Percentiles rank a stretch among this genome's conserved stretches.
These are phyloP conservation scores for Komagataella mondaviorum DNA, from an alignment of 805 yeast genomes.

Conservation along the genomic window DNA sequence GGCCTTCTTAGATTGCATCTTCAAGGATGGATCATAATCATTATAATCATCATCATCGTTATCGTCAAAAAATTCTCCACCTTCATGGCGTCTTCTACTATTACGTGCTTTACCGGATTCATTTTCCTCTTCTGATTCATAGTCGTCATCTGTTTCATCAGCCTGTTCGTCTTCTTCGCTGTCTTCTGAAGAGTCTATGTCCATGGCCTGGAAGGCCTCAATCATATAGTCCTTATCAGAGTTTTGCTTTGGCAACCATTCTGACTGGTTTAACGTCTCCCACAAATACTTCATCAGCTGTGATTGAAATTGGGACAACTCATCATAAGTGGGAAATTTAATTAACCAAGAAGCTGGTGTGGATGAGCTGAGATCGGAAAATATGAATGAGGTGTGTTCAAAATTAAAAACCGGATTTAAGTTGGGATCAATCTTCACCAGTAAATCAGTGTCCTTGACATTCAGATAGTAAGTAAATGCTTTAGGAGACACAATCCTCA, in stretches of 20 bases:
- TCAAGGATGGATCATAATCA: conserved; percentile 17
- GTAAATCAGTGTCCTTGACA: neutral
- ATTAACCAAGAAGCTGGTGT: conserved; percentile 49
- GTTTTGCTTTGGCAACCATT: conserved; percentile 29
- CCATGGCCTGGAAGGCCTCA: conserved; percentile 34
- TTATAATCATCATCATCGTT: conserved; percentile 27
- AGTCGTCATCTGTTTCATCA: conserved; percentile 18
- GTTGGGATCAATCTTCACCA: conserved; percentile 22
- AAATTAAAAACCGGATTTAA: conserved; percentile 58
- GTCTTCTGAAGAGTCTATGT: conserved; percentile 21
- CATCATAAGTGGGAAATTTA: conserved; percentile 29
- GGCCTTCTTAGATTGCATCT: conserved; percentile 2
- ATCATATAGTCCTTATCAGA: conserved; percentile 42
- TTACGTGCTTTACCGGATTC: conserved; percentile 5
- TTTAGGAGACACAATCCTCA: conserved; percentile 1
- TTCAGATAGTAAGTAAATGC: conserved; percentile 11
- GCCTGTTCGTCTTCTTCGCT: conserved; percentile 20
- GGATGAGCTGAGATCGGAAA: conserved; percentile 35
- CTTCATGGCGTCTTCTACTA: conserved; percentile 1
- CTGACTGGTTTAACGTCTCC: conserved; percentile 39
- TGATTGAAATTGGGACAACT: conserved; percentile 37
- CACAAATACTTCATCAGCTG: conserved; percentile 39
- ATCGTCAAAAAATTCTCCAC: conserved; percentile 14
- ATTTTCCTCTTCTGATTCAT: conserved; percentile 15
- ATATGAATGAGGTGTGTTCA: conserved; percentile 44